A percentile compares a stretch with the other conserved stretches of the same genome.
These are phyloP conservation scores for Nannochloropsis oceanica DNA, from an alignment of 108 stramenopile genomes.

Conservation along the genomic window DNA sequence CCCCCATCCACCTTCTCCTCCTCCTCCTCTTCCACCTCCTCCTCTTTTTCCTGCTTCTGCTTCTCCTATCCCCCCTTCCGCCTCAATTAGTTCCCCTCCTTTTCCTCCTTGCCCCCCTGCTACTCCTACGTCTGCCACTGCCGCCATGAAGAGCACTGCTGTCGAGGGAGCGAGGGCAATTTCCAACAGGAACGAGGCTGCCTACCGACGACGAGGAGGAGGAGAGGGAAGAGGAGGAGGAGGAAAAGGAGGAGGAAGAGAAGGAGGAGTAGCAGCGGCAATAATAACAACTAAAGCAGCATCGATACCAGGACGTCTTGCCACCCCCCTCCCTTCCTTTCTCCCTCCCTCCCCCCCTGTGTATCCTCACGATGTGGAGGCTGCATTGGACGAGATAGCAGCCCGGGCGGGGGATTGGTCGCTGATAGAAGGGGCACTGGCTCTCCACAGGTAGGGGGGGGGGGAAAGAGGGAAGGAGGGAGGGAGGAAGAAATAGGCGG, in stretches of 20 bases:
- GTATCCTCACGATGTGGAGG: background rate
- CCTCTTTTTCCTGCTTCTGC: too few species aligned
- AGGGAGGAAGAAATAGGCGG: too few species aligned
- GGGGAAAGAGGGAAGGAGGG: background rate
- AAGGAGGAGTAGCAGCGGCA: background rate
- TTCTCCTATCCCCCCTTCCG: too few species aligned
- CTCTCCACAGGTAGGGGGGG: background rate
- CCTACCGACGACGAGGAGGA: background rate
- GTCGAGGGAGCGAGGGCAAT: background rate
- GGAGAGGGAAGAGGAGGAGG: background rate
- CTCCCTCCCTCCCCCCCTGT: too few species aligned
- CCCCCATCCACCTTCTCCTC: too few species aligned
- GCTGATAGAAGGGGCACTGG: background rate
- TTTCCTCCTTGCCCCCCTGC: too few species aligned
- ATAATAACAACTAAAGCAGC: background rate
- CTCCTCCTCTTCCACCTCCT: too few species aligned
- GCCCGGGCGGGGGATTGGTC: background rate
- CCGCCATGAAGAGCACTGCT: too few species aligned
- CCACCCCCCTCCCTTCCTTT: background rate
- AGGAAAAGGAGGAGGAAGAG: background rate
- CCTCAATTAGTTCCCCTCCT: too few species aligned
- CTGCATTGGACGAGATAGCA: background rate
- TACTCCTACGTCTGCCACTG: too few species aligned
- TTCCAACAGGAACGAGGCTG: background rate
- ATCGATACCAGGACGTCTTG: background rate